Evolutionary conservation across 2,329 filamentous ascomycete genomes (phyloP).

Genomic region (Remersonia thermophila): DNA sequence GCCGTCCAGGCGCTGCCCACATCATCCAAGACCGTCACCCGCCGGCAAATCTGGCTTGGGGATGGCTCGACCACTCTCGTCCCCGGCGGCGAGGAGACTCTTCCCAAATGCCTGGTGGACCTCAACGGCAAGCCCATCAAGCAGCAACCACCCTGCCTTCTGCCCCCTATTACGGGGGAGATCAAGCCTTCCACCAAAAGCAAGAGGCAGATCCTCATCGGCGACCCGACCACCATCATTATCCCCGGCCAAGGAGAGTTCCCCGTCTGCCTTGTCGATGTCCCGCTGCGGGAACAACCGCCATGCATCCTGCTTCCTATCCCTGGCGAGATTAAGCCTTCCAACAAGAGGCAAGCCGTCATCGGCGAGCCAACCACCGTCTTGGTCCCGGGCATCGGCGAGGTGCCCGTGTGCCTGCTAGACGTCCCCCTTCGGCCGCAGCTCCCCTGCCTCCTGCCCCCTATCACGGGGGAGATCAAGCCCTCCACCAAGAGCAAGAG

Average conservation of each 20-base stretch:
- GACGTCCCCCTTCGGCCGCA: not conserved
- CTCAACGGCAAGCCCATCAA: not conserved
- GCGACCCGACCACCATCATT: not conserved
- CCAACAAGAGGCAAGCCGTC: conserved; percentile 7
- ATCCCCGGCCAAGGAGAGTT: not conserved
- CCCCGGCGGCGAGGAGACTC: not conserved
- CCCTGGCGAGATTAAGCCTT: conserved; percentile 9
- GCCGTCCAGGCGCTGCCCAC: conserved; percentile 18
- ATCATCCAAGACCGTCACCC: not conserved
- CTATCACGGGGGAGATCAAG: not conserved
- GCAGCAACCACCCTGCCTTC: not conserved
- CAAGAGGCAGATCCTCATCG: conserved; percentile 2
- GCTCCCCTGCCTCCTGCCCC: not conserved
- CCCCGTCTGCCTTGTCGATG: conserved; percentile 6
- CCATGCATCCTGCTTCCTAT: conserved; percentile 12
- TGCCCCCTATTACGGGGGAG: conserved; percentile 13
- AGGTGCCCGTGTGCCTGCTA: not conserved
- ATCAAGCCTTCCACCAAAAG: conserved; percentile 9
- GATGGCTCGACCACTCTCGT: not conserved
- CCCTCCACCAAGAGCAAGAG: conserved; percentile 3
- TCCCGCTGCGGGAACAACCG: conserved; percentile 12
- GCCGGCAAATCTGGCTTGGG: not conserved
- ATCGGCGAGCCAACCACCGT: conserved; percentile 5
- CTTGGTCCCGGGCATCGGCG: conserved; percentile 9
- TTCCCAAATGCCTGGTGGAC: not conserved